Evolutionary conservation across 2,329 filamentous ascomycete species (phyloP), one percentile per base, ranked within the genome.

Genomic region (Colletotrichum melonis): DNA sequence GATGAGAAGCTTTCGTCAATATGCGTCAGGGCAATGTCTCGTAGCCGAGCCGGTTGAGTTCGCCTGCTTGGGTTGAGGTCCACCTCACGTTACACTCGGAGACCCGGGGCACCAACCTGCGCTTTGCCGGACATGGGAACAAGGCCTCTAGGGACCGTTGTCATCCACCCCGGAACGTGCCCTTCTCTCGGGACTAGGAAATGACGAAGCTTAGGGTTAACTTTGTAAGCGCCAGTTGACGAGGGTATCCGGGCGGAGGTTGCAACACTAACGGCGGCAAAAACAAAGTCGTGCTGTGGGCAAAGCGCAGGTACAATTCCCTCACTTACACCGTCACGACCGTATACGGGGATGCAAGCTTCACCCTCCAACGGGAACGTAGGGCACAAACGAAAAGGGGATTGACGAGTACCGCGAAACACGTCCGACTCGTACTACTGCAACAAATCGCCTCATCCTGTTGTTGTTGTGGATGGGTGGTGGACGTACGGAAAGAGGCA

Each of bases 51-150:
- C 72, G 72, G 68, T 67, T 66, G 52, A 57, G 14, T 59, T 62
- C 28, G 22, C 72, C 67, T 22, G 62, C 68, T 67, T 66, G 49
- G 68, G 62, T 63, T 46, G 63, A 52, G 46, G 58, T 49, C 68
- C 72, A 74, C 68, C 72, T 67, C 56, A 67, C 38, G 72, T 74
- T 72, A 63, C 68, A 74, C 38, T 72, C 68, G 72, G 72, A 67
- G 72, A 16, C 67, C 67, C 60, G 70, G 70, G 67, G 56, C 67
- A 65, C 16, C 49, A 56, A 24, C 59, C 30, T 57, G 55, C 28
- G 35, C 60, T 65, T 56, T 73, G 60, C 70, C 70, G 67, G 66
- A 70, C 60, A 42, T 62, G 70, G 70, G 54, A 60, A 58, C 26
- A 49, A 24, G 32, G 14, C 57, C 19, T 42, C 46, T 9, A 65